Conservation (phyloP, 2,329 filamentous ascomycete genomes). For the Nothopassalora personata region DNA sequence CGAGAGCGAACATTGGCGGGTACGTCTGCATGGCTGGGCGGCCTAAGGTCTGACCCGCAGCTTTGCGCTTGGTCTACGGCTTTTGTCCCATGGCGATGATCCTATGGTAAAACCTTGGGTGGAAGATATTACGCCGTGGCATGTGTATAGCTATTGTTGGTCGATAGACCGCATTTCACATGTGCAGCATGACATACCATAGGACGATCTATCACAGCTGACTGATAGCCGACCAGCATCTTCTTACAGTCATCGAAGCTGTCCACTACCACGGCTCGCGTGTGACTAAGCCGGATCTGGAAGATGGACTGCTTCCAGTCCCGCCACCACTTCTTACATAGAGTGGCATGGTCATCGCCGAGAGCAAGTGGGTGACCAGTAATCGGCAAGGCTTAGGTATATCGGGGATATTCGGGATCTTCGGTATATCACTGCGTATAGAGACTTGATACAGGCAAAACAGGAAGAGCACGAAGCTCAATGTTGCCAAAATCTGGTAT, state of each 20-base stretch:
- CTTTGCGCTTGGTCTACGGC: slow-evolving; percentile 51
- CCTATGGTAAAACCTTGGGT: slow-evolving; percentile 54
- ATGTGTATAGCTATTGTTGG: slow-evolving; percentile 49
- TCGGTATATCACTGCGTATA: slow-evolving; percentile 43
- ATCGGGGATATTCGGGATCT: slow-evolving; percentile 47
- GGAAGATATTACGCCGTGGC: slow-evolving; percentile 49
- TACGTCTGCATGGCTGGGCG: slow-evolving; percentile 45
- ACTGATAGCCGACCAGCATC: slow-evolving; percentile 47
- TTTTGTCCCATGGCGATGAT: slow-evolving; percentile 50
- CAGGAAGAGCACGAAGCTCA: neutral
- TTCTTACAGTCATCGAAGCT: slow-evolving; percentile 50
- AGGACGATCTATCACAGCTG: slow-evolving; percentile 40
- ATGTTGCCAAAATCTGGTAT: neutral
- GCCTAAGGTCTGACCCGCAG: slow-evolving; percentile 45
- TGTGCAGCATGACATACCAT: neutral
- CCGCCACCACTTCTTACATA: slow-evolving; percentile 45
- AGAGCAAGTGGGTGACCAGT: slow-evolving; percentile 48
- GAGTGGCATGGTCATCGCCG: slow-evolving; percentile 50
- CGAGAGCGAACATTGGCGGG: slow-evolving; percentile 50
- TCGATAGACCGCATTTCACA: slow-evolving; percentile 23
- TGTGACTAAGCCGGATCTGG: slow-evolving; percentile 52
- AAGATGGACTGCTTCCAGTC: slow-evolving; percentile 46
- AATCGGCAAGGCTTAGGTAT: slow-evolving; percentile 48
- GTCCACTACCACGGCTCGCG: slow-evolving; percentile 49
- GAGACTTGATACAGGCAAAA: neutral